Evolutionary conservation across 192 early-diverging fungal species (phyloP).

Genomic region (Geranomyces michiganensis): DNA sequence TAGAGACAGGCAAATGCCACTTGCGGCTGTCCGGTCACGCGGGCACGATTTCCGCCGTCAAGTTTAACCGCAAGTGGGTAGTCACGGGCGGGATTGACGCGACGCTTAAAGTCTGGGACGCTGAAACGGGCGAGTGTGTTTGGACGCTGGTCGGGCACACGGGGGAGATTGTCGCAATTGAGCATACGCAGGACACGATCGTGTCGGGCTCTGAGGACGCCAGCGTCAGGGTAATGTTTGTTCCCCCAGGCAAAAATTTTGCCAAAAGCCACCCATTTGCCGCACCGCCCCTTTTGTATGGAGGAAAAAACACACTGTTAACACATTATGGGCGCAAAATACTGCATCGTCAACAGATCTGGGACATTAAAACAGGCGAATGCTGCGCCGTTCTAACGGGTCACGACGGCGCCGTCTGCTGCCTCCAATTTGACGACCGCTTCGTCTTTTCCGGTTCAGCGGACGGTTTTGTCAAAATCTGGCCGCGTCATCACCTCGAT

Average conservation of each 20-base stretch:
- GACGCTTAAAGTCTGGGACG: conserved; percentile 48
- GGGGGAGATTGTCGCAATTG: conserved; percentile 42
- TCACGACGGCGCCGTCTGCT: conserved; percentile 46
- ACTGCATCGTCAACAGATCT: conserved; percentile 43
- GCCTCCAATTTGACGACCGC: conserved; percentile 34
- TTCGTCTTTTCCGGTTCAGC: conserved; percentile 47
- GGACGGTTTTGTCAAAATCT: conserved; percentile 47
- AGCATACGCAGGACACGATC: conserved; percentile 30
- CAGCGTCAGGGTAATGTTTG: conserved; percentile 44
- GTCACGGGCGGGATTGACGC: conserved; percentile 49
- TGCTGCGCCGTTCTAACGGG: conserved; percentile 32
- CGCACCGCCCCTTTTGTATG: no score
- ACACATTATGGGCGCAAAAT: no score
- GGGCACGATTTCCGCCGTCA: conserved; percentile 50
- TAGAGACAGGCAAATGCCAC: conserved; percentile 37
- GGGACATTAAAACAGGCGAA: conserved; percentile 39
- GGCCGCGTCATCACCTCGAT: conserved; percentile 14
- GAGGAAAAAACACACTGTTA: no score
- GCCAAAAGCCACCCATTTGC: no score
- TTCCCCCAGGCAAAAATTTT: no score
- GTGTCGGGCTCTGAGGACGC: conserved; percentile 47
- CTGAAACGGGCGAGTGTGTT: conserved; percentile 32
- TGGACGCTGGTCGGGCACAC: conserved; percentile 39
- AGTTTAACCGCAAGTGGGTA: conserved; percentile 33
- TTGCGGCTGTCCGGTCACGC: conserved; percentile 39